phyloP scores from a whole-genome alignment of 768 basidiomycete species.

The Leccinum aurantiacum region DNA sequence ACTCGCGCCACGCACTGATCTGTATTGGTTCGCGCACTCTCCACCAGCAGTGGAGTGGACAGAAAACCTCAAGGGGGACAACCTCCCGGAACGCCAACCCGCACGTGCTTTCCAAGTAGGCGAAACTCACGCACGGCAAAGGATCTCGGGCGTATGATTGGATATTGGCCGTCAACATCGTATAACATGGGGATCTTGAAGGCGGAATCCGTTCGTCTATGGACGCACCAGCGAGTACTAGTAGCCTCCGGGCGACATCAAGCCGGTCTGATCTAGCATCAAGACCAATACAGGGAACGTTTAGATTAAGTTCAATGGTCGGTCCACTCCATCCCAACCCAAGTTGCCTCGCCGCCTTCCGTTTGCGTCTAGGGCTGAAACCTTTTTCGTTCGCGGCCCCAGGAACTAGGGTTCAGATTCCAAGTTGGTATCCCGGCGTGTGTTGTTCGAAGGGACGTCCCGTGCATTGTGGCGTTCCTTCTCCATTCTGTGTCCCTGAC shows the following conservation, averaged over 20 bases:
- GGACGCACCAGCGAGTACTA: not conserved
- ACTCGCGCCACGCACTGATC: not conserved
- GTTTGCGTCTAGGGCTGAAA: not conserved
- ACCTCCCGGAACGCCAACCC: not conserved
- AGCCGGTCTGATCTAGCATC: not conserved
- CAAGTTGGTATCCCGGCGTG: not conserved
- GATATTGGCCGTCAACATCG: not conserved
- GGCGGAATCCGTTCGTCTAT: conserved; percentile 3
- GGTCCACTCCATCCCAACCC: not conserved
- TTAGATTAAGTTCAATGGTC: conserved; percentile 1
- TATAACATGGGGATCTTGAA: not conserved
- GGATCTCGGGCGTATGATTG: not conserved
- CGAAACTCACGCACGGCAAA: too few species aligned
- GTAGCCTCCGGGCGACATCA: not conserved
- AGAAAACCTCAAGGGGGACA: not conserved
- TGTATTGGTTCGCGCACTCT: not conserved
- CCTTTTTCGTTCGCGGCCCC: not conserved
- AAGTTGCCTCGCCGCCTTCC: conserved; percentile 5
- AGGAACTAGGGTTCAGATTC: not conserved
- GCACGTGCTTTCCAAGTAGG: not conserved
- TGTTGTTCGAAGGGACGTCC: not conserved
- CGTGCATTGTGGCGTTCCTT: conserved; percentile 12
- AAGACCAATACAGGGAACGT: not conserved
- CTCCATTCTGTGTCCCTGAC: not conserved
- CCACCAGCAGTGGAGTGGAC: not conserved